Percentiles rank a stretch among this genome's conserved stretches.
phyloP scores from a whole-genome alignment of 140 eudicot genomes.

The Erigeron philadelphicus region DNA sequence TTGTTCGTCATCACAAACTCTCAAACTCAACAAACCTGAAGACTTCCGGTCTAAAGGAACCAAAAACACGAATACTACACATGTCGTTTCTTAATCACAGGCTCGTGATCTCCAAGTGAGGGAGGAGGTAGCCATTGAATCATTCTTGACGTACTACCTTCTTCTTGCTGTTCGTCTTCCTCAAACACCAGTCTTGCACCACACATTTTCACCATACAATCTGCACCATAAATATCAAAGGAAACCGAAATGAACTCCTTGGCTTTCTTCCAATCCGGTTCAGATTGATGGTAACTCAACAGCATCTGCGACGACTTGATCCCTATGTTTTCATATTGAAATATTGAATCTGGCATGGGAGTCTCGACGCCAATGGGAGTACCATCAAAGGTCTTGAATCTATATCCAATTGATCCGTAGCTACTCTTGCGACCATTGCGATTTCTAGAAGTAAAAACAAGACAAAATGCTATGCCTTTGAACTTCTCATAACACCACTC shows the following conservation, averaged over 20 bases:
- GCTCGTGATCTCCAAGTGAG: constrained; percentile 18
- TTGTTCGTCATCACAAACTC: too few species aligned
- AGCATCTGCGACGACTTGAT: constrained; percentile 34
- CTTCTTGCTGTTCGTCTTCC: constrained; percentile 28
- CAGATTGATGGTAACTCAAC: constrained; percentile 25
- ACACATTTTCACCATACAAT: constrained; percentile 37
- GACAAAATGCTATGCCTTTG: constrained; percentile 32
- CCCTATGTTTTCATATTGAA: constrained; percentile 29
- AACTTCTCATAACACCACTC: constrained; percentile 30
- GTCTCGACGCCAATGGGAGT: constrained; percentile 10
- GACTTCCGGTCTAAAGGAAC: background rate
- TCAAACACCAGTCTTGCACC: constrained; percentile 32
- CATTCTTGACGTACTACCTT: constrained; percentile 27
- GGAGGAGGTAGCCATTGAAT: constrained; percentile 32
- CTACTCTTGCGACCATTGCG: constrained; percentile 27
- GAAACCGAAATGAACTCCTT: constrained; percentile 15
- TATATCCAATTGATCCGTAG: constrained; percentile 25
- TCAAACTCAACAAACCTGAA: background rate
- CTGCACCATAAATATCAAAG: constrained; percentile 29
- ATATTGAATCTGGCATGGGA: constrained; percentile 26
- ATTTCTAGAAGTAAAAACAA: constrained; percentile 24
- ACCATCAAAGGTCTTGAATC: constrained; percentile 25
- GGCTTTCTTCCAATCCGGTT: constrained; percentile 30
- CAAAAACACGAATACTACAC: background rate
- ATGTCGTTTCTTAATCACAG: background rate